These are phyloP conservation scores for Microascus cirrosus DNA, from an alignment of 2,329 filamentous ascomycete genomes.

Conservation along the genomic window DNA sequence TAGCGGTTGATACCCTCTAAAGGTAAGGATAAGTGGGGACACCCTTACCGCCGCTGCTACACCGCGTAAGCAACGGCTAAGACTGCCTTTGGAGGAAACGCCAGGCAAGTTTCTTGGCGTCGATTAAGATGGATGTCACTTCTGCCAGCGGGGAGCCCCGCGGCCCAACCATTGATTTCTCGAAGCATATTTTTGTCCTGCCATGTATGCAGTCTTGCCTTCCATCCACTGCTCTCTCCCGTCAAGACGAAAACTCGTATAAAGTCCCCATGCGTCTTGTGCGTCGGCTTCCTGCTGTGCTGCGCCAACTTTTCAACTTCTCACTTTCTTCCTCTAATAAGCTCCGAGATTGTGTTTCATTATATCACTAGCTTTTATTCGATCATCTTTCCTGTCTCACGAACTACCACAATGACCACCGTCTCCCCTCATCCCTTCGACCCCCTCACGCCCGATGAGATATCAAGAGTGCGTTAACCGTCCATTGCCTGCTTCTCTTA, in stretches of 20 bases:
- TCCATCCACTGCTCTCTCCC: neutral
- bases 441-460: slow-evolving; percentile 14
- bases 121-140: neutral
- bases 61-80: neutral
- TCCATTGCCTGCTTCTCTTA: neutral
- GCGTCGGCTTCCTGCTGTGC: neutral
- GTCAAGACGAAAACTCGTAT: neutral
- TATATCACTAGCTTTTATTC: neutral
- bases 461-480: slow-evolving; percentile 10
- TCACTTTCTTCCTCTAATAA: neutral
- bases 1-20: neutral
- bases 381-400: neutral
- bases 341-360: neutral
- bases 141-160: neutral
- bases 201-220: neutral
- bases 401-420: neutral
- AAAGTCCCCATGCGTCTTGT: neutral
- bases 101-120: neutral
- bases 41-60: neutral
- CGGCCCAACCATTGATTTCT: neutral
- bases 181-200: neutral
- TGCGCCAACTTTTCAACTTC: neutral
- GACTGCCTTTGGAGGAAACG: neutral
- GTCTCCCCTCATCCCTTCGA: slow-evolving; percentile 13
- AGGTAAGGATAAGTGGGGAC: neutral